Evolutionary conservation across 495 filamentous ascomycete genomes (phyloP), one percentile per base, ranked within the genome.

Genomic region (Tuber brumale): DNA sequence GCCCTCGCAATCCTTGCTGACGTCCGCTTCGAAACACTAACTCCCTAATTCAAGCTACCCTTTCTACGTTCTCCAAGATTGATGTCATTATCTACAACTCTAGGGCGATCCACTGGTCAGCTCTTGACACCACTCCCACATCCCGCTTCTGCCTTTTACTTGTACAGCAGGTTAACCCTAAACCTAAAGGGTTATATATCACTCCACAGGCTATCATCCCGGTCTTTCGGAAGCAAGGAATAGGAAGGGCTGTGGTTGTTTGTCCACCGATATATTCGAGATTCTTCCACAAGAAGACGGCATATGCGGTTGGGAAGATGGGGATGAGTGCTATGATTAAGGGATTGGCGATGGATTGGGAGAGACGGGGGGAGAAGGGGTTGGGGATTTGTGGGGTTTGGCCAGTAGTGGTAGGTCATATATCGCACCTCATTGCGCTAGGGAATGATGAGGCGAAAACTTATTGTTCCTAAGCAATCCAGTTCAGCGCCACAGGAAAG

Each of bases 31-130:
- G 86, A 85, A 71, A 84, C 84, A 87, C 95, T 31, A 84, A 91
- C 74, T 74, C 82, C 35, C 86, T 94, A 9, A 85, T 97, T 0
- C 82, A 88, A 37, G 82, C 87, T 76, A 92, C 91, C 2, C 85
- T 93, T 31, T 82, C 88, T 75, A 85, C 84, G n/a, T 91, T 92
- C 81, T 85, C 86, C 69, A 87, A 87, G 44, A 85, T 97, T 10
- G 92, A 95, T 81, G 89, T 91, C 0, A 83, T 95, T 3, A 83
- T 96, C 72, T 95, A 95, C 86, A 96, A 96, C 83, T 90, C 91
- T 0, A 93, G 93, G 39, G 93, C 93, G 0, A 94, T 97, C 75
- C 95, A 91, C 90, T 97, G 93, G 93, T 88, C 91, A 0, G 88
- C 91, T 46, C 89, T 96, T 3, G 87, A 89, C 70, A 86, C 87